Evolutionary conservation across 164 flowering plant genomes (phyloP).

Genomic region (Protea cynaroides): DNA sequence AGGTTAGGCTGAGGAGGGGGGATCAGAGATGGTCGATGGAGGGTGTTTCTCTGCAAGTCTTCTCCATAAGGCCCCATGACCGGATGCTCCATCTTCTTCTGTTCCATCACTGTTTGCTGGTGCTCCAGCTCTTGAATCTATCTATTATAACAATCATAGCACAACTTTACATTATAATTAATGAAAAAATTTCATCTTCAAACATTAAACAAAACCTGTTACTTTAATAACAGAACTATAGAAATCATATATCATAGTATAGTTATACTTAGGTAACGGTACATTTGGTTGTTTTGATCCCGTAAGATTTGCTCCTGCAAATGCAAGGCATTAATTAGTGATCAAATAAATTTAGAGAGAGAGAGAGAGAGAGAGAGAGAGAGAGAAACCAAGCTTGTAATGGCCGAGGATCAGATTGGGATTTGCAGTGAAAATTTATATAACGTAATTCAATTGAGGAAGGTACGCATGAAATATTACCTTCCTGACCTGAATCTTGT

Average conservation of each 20-base stretch:
- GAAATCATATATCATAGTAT: too few species aligned
- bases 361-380: too few species aligned
- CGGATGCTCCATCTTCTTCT: conserved; percentile 18
- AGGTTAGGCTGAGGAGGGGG: conserved; percentile 34
- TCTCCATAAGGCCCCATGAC: conserved; percentile 26
- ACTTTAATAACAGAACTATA: background rate
- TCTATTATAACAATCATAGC: background rate
- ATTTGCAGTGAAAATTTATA: background rate
- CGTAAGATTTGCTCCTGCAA: conserved; percentile 35
- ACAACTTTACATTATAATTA: background rate
- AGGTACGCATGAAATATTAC: conserved; percentile 11
- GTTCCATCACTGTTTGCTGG: conserved; percentile 19
- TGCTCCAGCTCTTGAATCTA: conserved; percentile 7
- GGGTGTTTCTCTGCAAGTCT: conserved; percentile 19
- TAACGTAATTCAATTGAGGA: background rate
- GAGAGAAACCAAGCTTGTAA: background rate
- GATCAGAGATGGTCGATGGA: conserved; percentile 21
- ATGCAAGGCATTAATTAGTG: too few species aligned
- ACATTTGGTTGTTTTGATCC: conserved; percentile 32
- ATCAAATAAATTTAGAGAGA: too few species aligned
- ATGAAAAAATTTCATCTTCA: too few species aligned
- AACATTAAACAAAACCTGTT: too few species aligned
- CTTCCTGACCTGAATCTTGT: conserved; percentile 40
- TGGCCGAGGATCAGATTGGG: background rate
- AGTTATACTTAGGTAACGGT: conserved; percentile 5